Base-by-base conservation (phyloP, 805 yeast genomes). In the Hanseniaspora guilliermondii region DNA sequence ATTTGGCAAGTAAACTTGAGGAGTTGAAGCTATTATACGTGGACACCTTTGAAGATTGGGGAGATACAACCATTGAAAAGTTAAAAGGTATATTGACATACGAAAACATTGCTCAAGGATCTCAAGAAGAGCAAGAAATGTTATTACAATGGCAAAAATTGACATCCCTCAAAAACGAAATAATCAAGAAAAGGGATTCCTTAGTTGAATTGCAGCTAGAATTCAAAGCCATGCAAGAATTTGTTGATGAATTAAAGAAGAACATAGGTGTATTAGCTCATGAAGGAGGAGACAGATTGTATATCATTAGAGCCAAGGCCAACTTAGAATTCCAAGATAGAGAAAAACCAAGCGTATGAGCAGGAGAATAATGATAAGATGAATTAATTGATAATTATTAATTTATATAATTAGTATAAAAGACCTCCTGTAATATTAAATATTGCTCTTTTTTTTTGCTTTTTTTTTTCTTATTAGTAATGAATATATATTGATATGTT, bases 1-100 rank as follows among this genome's bases (percentile, higher is more conserved):
- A 60, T 4, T 67, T 72, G 24, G 69, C 74, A 41, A 60, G 65
- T 3, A 66, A 65, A 6, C 68, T 71, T 11, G 68, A 72, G 30
- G 61, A 62, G 1, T 65, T 71, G 35, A 73, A 77, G 61, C 63
- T 68, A 21, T 64, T 69, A 21, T 74, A 82, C 37, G 73, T 83
- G 53, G 89, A 85, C 58, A 74, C 82, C 0, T 75, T 81, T 63
- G 89, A 84, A 64, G 84, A 84, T 57, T 85, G 84, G 72, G 80
- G 83, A 6, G 88, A 83, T 53, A 76, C 79, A 6, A 73, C 85
- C 30, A 73, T 83, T 53, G 74, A 70, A 59, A 87, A 83, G 59
- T 83, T 82, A 68, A 76, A 84, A 7, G 76, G 76, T 52, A 75
- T 78, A 56, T 73, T 84, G 62, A 75, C 80, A 50, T 68, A 70